These are phyloP conservation scores for Fraxinus excelsior DNA, from an alignment of 257 asterid species.

Conservation along the genomic window DNA sequence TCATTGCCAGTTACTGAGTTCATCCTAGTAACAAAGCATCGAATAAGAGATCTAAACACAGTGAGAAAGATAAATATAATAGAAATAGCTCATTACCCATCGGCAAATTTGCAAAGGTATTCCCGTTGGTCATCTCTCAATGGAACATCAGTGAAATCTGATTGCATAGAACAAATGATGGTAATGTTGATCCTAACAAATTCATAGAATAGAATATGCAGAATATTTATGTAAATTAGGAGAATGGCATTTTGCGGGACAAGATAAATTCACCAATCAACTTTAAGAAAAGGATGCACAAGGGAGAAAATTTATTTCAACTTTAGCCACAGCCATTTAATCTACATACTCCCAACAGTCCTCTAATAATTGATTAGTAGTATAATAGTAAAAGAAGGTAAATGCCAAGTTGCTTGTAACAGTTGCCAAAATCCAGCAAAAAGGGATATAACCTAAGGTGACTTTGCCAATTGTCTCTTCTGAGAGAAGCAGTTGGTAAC, in stretches of 20 bases:
- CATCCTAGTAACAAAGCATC: constrained; percentile 44
- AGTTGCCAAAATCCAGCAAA: neutral
- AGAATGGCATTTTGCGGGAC: neutral
- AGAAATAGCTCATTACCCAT: constrained; percentile 54
- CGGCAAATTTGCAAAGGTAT: constrained; percentile 69
- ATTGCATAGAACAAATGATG: neutral
- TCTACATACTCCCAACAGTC: neutral
- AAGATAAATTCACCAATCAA: neutral
- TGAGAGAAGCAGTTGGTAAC: neutral
- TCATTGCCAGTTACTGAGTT: constrained; percentile 87
- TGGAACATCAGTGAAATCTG: constrained; percentile 97
- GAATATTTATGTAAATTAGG: too few species aligned
- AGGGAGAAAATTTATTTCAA: neutral
- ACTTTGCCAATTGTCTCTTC: neutral
- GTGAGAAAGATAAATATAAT: neutral
- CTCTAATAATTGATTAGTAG: too few species aligned
- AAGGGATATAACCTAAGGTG: neutral
- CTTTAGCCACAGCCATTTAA: neutral
- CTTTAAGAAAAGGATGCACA: neutral
- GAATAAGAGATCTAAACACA: constrained; percentile 2
- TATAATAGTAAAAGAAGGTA: neutral
- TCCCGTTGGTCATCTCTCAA: constrained; percentile 87
- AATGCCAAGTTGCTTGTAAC: neutral
- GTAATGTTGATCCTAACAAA: neutral
- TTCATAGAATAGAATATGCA: neutral